A percentile compares a stretch with the other conserved stretches of the same genome.
Conservation (phyloP, 2,329 filamentous ascomycete genomes). For the Botrytis porri region DNA sequence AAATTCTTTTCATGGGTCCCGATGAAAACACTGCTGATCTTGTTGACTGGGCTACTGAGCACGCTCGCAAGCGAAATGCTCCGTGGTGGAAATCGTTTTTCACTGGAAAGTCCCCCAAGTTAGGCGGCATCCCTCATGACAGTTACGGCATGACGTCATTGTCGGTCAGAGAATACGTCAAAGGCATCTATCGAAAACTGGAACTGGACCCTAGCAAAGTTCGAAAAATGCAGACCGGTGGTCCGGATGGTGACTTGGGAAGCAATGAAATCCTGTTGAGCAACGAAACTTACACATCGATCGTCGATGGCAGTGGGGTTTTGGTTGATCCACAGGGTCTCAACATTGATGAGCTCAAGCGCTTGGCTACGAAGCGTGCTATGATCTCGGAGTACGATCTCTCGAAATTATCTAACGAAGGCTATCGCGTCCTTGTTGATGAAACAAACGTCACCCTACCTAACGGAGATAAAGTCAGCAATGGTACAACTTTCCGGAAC, state of each 20-base stretch:
- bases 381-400: slow-evolving; percentile 90
- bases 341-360: slow-evolving; percentile 76
- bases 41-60: slow-evolving; percentile 97
- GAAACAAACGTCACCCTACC: slow-evolving; percentile 87
- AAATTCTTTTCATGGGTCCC: slow-evolving; percentile 97
- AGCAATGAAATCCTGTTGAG: slow-evolving; percentile 97
- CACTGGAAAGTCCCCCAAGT: slow-evolving; percentile 93
- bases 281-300: slow-evolving; percentile 91
- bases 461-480: slow-evolving; percentile 79
- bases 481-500: slow-evolving; percentile 95
- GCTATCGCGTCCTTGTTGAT: slow-evolving; percentile 89
- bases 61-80: slow-evolving; percentile 80
- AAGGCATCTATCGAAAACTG: slow-evolving; percentile 95
- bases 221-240: slow-evolving; percentile 94
- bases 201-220: slow-evolving; percentile 82
- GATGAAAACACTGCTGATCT: slow-evolving; percentile 98
- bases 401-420: slow-evolving; percentile 79
- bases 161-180: slow-evolving; percentile 92
- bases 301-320: slow-evolving; percentile 96
- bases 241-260: slow-evolving; percentile 92
- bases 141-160: slow-evolving; percentile 96
- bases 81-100: slow-evolving; percentile 99
- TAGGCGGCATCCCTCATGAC: slow-evolving; percentile 96
- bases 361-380: slow-evolving; percentile 77
- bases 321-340: slow-evolving; percentile 90